phyloP scores from a whole-genome alignment of 345 rosid species.

The Lumnitzera littorea region DNA sequence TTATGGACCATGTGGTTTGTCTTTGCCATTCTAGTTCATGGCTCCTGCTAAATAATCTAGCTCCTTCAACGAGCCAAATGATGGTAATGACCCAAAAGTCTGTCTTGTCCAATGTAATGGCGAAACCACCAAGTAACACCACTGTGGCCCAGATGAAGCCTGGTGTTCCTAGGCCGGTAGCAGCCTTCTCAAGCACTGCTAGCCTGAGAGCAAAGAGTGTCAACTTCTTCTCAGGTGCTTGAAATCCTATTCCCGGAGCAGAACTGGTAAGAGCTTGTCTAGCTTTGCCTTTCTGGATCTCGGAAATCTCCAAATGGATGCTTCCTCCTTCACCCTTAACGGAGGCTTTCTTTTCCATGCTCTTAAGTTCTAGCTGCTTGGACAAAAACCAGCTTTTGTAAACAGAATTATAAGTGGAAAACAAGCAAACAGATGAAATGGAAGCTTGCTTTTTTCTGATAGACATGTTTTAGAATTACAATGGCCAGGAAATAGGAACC shows the following conservation, averaged over 20 bases:
- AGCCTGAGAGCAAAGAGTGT: constrained; percentile 76
- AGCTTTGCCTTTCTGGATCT: constrained; percentile 17
- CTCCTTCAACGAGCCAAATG: constrained; percentile 65
- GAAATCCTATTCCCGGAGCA: constrained; percentile 7
- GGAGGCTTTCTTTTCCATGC: too few relatives aligned
- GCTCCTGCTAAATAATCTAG: constrained; percentile 74
- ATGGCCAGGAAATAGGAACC: too few relatives aligned
- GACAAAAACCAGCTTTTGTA: too few relatives aligned
- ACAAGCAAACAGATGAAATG: too few relatives aligned
- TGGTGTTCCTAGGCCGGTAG: constrained; percentile 69
- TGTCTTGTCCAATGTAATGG: constrained; percentile 54
- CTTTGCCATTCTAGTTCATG: constrained; percentile 91
- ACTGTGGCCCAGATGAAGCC: constrained; percentile 94
- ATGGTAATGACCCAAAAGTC: constrained; percentile 77
- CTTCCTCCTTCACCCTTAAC: too few relatives aligned
- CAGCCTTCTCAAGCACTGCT: constrained; percentile 64
- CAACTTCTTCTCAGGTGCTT: constrained; percentile 66
- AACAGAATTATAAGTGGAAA: too few relatives aligned
- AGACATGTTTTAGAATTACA: too few relatives aligned
- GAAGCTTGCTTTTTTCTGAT: too few relatives aligned
- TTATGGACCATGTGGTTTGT: constrained; percentile 64
- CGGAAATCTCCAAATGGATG: background rate
- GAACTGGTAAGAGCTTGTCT: constrained; percentile 36
- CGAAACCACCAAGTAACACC: constrained; percentile 80
- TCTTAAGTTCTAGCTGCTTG: too few relatives aligned